Evolutionary conservation across 768 basidiomycete genomes (phyloP), one percentile per base, ranked within the genome.

Genomic region (Boletus rubroflammeus): DNA sequence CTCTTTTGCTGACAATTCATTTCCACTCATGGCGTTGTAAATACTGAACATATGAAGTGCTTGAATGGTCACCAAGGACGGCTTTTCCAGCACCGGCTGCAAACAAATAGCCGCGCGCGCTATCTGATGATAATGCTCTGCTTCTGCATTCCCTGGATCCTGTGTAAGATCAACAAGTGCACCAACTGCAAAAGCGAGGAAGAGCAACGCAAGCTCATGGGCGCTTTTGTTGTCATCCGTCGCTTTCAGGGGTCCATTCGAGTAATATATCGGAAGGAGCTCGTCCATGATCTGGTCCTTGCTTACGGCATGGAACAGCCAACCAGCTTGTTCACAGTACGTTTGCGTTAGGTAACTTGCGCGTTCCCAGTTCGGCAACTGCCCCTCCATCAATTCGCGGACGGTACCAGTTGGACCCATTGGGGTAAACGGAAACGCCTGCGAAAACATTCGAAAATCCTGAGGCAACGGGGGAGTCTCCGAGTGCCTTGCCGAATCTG

Each of bases 11-110:
- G 68, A 60, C 15, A 81, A 62, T 64, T 84, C 85, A 57, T 78
- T 81, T 25, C 83, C 84, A 58, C 79, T 83, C 85, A 88, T 82
- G 17, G 80, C 82, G 51, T 83, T 83, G 63, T 86, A 88, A 9
- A 85, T 78, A 62, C 85, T 84, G 71, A 85, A 75, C 57, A 89
- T 64, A 67, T 86, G 84, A 17, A 90, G 69, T 7, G 81, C 72
- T 68, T 90, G 88, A 29, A 90, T 83, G 23, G 88, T 88, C 23
- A 82, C 81, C 41, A 86, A 67, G 0, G 82, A 81, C 10, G 88
- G 88, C 59, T 85, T 84, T 70, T 88, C 87, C 39, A 89, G 68
- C 23, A 90, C 80, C 0, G 86, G 77, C 60, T 85, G 84, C 13
- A 88, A 70, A 42, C 80, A 76, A n/a, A 90, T 69, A 2, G 86